Conservation (phyloP, 2,329 filamentous ascomycete species). For the Westerdykella ornata region DNA sequence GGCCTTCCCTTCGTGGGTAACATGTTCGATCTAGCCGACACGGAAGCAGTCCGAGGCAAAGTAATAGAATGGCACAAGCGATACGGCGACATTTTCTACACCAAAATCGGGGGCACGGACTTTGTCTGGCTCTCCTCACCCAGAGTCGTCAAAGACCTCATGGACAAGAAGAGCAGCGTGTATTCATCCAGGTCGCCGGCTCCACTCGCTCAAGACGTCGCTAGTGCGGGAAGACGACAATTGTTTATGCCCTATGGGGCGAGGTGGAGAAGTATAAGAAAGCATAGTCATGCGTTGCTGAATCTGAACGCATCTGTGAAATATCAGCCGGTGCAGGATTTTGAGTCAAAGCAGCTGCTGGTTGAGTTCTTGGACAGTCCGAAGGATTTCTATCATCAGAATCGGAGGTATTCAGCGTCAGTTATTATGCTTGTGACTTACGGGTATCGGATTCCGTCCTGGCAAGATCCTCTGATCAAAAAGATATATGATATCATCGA, state of each 20-base stretch:
- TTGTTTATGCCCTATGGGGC: constrained; percentile 40
- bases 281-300: constrained; percentile 29
- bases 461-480: constrained; percentile 27
- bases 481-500: constrained; percentile 28
- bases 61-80: constrained; percentile 31
- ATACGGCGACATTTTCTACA: constrained; percentile 38
- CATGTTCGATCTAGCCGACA: constrained; percentile 33
- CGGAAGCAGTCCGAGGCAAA: constrained; percentile 27
- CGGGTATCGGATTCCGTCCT: constrained; percentile 31
- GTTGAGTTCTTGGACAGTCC: constrained; percentile 37
- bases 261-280: constrained; percentile 34
- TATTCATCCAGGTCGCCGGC: constrained; percentile 43
- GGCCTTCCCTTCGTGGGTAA: constrained; percentile 39
- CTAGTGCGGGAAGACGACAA: constrained; percentile 46
- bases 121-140: constrained; percentile 42
- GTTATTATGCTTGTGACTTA: constrained; percentile 33
- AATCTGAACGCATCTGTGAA: constrained; percentile 25
- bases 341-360: constrained; percentile 42
- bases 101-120: constrained; percentile 38
- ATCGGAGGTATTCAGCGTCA: constrained; percentile 27
- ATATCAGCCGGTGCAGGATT: constrained; percentile 40
- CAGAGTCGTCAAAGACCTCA: constrained; percentile 48
- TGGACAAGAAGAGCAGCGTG: constrained; percentile 49
- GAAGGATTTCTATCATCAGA: constrained; percentile 27
- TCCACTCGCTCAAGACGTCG: constrained; percentile 35